These are phyloP conservation scores for Entophlyctis luteolus DNA, from an alignment of 192 early-diverging fungal genomes.

Conservation along the genomic window DNA sequence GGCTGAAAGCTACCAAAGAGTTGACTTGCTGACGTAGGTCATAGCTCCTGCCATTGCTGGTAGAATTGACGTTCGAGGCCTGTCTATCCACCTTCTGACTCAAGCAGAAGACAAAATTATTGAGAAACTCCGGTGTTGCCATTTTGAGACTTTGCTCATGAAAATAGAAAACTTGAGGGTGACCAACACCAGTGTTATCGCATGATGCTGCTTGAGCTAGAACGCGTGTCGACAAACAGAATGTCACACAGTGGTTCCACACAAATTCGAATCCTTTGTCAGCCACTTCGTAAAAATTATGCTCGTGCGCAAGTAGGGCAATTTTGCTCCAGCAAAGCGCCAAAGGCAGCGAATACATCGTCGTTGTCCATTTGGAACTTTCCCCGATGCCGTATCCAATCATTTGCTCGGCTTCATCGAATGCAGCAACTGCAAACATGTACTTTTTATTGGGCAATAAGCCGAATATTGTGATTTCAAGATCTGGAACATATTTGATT, in stretches of 20 bases:
- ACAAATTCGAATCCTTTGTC: conserved; percentile 15
- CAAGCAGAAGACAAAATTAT: conserved; percentile 27
- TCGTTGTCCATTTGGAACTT: conserved; percentile 20
- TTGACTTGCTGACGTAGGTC: conserved; percentile 17
- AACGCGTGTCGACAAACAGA: neutral
- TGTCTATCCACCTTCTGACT: conserved; percentile 29
- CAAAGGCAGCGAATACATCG: conserved; percentile 38
- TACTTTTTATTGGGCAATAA: conserved; percentile 32
- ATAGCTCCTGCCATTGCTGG: conserved; percentile 22
- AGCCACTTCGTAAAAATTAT: conserved; percentile 32
- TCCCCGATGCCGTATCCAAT: conserved; percentile 39
- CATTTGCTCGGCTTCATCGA: conserved; percentile 29
- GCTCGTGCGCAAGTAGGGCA: conserved; percentile 28
- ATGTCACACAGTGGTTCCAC: conserved; percentile 26
- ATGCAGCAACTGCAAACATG: conserved; percentile 37
- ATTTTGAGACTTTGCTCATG: conserved; percentile 4
- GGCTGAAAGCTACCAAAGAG: conserved; percentile 11
- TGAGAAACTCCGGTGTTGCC: conserved; percentile 15
- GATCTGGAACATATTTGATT: neutral
- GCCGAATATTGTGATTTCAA: conserved; percentile 36
- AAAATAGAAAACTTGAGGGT: conserved; percentile 2
- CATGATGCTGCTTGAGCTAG: neutral
- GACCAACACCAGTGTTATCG: conserved; percentile 11
- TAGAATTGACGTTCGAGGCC: conserved; percentile 18
- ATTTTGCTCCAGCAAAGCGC: conserved; percentile 31